phyloP scores from a whole-genome alignment of 1,284 basidiomycete genomes.

The Microbotryum saponariae region DNA sequence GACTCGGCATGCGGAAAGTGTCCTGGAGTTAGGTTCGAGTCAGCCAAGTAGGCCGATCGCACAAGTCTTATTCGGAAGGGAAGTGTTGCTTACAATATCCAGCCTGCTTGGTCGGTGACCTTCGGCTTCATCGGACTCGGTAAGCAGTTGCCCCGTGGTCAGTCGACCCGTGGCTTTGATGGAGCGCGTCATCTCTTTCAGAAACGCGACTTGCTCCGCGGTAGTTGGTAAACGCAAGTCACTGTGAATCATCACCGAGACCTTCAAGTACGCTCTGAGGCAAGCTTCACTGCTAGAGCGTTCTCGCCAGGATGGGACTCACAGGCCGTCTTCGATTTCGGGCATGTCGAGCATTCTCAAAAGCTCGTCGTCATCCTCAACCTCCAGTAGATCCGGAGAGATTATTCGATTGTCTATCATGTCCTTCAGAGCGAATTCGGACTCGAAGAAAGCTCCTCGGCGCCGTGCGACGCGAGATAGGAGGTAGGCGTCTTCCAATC shows the following conservation, averaged over 20 bases:
- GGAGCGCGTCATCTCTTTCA: neutral
- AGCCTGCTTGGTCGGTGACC: neutral
- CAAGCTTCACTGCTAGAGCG: neutral
- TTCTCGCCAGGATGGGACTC: neutral
- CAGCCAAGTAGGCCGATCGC: too few relatives aligned
- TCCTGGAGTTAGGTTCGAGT: too few relatives aligned
- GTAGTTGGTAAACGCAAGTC: conserved; percentile 5
- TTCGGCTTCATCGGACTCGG: neutral
- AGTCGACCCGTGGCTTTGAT: too few relatives aligned
- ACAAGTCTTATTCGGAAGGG: neutral
- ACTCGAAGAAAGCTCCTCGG: too few relatives aligned
- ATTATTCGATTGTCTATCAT: neutral
- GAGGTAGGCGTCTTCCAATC: conserved; percentile 3
- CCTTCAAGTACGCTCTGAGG: too few relatives aligned
- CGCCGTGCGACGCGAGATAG: conserved; percentile 1
- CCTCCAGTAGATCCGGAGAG: neutral
- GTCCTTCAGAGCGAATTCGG: neutral
- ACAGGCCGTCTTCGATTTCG: conserved; percentile 7
- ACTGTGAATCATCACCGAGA: neutral
- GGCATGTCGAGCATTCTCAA: neutral
- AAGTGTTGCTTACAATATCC: neutral
- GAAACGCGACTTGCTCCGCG: neutral
- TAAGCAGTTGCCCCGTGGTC: too few relatives aligned
- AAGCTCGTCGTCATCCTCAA: conserved; percentile 2
- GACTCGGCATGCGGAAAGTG: neutral